Evolutionary conservation across 2,329 filamentous ascomycete genomes (phyloP), one percentile per base, ranked within the genome.

Genomic region (Hawksworthiomyces lignivorus): DNA sequence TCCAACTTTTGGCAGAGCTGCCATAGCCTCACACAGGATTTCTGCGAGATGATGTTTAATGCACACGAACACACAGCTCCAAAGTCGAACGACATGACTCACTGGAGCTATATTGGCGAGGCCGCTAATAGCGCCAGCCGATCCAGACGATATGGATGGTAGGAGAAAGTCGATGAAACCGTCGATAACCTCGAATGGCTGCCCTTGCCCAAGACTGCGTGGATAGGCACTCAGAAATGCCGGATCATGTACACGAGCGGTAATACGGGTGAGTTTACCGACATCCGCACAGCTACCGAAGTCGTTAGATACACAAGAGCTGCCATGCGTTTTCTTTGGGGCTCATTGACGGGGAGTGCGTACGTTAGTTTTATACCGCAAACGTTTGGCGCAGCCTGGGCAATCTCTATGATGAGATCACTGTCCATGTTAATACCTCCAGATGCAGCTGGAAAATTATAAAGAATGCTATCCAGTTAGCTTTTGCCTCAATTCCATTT

Each of bases 81-180:
- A n/a, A n/a, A n/a, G n/a, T n/a, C n/a, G n/a, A 22, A 21, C 4
- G 14, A n/a, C n/a, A 4, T 21, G 12, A 36, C 44, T 7, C n/a
- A 32, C 26, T n/a, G 46, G 46, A 6, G 46, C 46, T 12, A 48
- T 6, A 15, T 46, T 48, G 10, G 46, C 33, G 5, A 50, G 36
- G 4, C 41, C 41, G 24, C 39, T 47, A 22, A 50, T 46, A 31
- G 46, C 48, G 12, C 46, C 48, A 1, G 39, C 48, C 1, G 46
- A 24, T 5, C 54, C 54, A 10, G 42, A 43, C 1, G 50, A 33
- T 7, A 57, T 45, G 7, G 51, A 54, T 4, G 54, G 54, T n/a
- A 55, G 39, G 17, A 57, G 38, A 34, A 56, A 50, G 38, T 56
- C 54, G 19, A 55, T 54, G 44, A 55, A 55, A 10, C 54, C 54